Evolutionary conservation across 1,284 basidiomycete genomes (phyloP).

Genomic region (Pulchroboletus neoregius): DNA sequence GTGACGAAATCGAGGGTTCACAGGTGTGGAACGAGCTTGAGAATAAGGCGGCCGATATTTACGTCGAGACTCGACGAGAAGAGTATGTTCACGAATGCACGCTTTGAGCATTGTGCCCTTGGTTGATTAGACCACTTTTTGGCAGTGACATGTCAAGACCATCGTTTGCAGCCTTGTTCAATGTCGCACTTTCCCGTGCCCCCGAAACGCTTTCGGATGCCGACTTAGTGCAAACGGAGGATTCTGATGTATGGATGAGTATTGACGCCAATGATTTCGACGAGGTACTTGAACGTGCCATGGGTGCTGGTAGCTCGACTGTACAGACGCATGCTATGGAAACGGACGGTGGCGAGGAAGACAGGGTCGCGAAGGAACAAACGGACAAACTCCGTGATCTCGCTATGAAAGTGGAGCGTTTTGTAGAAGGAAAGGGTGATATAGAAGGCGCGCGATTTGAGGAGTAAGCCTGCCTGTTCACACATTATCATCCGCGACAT

Average conservation of each 20-base stretch:
- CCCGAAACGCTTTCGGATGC: slow-evolving; percentile 20
- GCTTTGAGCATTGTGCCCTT: background rate
- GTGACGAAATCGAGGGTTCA: slow-evolving; percentile 71
- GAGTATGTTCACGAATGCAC: slow-evolving; percentile 49
- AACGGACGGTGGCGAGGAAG: slow-evolving; percentile 46
- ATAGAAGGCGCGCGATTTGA: slow-evolving; percentile 83
- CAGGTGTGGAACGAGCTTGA: slow-evolving; percentile 71
- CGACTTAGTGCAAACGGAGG: slow-evolving; percentile 42
- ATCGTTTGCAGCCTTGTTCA: slow-evolving; percentile 72
- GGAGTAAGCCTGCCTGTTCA: slow-evolving; percentile 54
- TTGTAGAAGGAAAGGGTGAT: slow-evolving; percentile 85
- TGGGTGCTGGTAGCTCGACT: slow-evolving; percentile 23
- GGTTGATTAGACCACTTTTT: slow-evolving; percentile 6
- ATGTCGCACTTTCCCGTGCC: slow-evolving; percentile 52
- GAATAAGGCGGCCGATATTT: slow-evolving; percentile 62
- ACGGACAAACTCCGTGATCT: slow-evolving; percentile 69
- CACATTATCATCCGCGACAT: slow-evolving; percentile 2
- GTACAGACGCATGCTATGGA: slow-evolving; percentile 40
- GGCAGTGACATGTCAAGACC: slow-evolving; percentile 55
- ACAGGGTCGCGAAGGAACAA: slow-evolving; percentile 54
- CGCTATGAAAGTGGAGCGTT: slow-evolving; percentile 80
- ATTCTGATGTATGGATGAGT: slow-evolving; percentile 71
- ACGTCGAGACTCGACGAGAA: slow-evolving; percentile 56
- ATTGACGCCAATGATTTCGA: slow-evolving; percentile 66
- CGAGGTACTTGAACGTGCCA: slow-evolving; percentile 44